These are phyloP conservation scores for Ceratobasidium sp. DNA, from an alignment of 1,284 basidiomycete genomes.

Conservation along the genomic window DNA sequence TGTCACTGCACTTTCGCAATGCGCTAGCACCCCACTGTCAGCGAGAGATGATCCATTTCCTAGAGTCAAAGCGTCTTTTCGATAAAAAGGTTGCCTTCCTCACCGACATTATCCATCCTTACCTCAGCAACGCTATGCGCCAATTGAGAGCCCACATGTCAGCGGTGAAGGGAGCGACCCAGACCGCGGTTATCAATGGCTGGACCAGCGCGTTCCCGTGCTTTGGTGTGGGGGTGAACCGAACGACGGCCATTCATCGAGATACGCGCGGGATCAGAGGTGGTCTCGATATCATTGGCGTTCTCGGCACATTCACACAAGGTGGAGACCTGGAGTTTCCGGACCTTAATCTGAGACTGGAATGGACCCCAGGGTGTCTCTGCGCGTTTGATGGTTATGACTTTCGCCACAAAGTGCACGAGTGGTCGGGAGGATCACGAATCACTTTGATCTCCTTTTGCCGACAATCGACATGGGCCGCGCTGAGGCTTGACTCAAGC, in stretches of 20 bases:
- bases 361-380: conserved; percentile 5
- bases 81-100: neutral
- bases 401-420: neutral
- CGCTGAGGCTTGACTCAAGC: neutral
- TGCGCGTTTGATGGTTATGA: conserved; percentile 17
- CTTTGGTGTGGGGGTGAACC: conserved; percentile 16
- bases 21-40: neutral
- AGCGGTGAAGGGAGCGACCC: neutral
- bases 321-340: neutral
- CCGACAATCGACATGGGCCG: neutral
- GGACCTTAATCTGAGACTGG: neutral
- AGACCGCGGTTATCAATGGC: neutral
- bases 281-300: conserved; percentile 18
- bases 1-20: neutral
- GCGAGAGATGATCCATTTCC: neutral
- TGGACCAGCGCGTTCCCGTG: conserved; percentile 18
- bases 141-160: neutral
- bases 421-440: neutral
- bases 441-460: neutral
- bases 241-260: neutral
- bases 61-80: neutral
- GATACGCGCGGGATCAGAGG: conserved; percentile 1
- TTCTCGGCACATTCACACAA: conserved; percentile 1
- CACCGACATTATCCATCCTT: conserved; percentile 1
- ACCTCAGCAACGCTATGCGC: neutral